Evolutionary conservation across 75 land plant genomes (phyloP).

Genomic region (Sequoia sempervirens): DNA sequence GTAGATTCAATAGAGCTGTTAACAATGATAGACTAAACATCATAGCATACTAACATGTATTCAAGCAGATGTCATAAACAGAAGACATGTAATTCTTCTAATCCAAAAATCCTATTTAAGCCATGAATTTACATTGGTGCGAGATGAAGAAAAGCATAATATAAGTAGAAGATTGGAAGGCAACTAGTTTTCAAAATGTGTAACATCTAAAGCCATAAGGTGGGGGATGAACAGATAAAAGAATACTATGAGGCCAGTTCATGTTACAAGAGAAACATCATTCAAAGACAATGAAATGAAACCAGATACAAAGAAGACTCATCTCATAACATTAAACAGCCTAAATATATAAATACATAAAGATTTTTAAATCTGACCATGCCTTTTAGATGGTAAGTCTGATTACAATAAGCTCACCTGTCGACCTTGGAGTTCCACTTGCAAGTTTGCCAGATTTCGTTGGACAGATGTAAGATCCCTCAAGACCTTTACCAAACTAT

Average conservation of each 20-base stretch:
- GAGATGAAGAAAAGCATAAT: background rate
- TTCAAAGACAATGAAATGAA: background rate
- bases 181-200: background rate
- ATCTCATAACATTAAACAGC: background rate
- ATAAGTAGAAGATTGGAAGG: background rate
- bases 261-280: background rate
- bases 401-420: constrained; percentile 48
- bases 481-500: constrained; percentile 68
- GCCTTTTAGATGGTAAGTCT: background rate
- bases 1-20: background rate
- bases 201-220: background rate
- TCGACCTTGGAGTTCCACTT: constrained; percentile 98
- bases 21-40: background rate
- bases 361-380: background rate
- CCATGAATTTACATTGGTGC: background rate
- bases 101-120: background rate
- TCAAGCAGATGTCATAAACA: background rate
- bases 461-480: constrained; percentile 80
- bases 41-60: background rate
- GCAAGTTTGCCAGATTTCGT: constrained; percentile 78
- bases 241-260: background rate
- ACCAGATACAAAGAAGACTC: background rate
- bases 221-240: background rate
- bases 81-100: background rate
- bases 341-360: background rate